Evolutionary conservation across 78 protist species (phyloP).

Genomic region (Dictyostelium brefeldianum): DNA sequence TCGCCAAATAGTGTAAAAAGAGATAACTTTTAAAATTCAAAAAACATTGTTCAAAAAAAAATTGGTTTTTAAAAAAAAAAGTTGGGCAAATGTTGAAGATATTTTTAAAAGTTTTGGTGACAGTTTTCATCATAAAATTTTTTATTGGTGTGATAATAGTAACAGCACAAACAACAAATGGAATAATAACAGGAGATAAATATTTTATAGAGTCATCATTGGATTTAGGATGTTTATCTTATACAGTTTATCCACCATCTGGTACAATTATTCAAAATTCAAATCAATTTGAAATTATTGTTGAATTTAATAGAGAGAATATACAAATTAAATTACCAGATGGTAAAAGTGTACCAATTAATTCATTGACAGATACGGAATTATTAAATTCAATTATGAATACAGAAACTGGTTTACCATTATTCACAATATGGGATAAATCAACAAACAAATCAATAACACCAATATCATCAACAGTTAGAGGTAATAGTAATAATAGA

Average conservation of each 20-base stretch:
- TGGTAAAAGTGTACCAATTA: not conserved
- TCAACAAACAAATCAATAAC: not conserved
- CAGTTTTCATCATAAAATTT: no score
- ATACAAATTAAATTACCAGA: not conserved
- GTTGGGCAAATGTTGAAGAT: no score
- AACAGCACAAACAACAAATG: not conserved
- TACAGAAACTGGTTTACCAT: not conserved
- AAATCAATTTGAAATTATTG: not conserved
- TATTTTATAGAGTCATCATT: not conserved
- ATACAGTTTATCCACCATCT: not conserved
- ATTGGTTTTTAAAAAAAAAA: no score
- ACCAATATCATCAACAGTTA: not conserved
- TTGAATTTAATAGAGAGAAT: not conserved
- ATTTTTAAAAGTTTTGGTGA: no score
- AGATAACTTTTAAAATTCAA: no score
- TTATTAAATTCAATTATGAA: not conserved
- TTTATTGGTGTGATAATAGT: no score
- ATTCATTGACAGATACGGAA: not conserved
- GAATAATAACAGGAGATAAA: not conserved
- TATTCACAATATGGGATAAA: slow-evolving; percentile 9
- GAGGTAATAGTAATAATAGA: not conserved
- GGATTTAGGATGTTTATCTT: not conserved
- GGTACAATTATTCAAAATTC: slow-evolving; percentile 6
- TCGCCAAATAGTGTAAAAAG: no score
- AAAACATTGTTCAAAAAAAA: no score